Conservation (phyloP, 2,329 filamentous ascomycete species). For the Trichoderma brevicompactum region DNA sequence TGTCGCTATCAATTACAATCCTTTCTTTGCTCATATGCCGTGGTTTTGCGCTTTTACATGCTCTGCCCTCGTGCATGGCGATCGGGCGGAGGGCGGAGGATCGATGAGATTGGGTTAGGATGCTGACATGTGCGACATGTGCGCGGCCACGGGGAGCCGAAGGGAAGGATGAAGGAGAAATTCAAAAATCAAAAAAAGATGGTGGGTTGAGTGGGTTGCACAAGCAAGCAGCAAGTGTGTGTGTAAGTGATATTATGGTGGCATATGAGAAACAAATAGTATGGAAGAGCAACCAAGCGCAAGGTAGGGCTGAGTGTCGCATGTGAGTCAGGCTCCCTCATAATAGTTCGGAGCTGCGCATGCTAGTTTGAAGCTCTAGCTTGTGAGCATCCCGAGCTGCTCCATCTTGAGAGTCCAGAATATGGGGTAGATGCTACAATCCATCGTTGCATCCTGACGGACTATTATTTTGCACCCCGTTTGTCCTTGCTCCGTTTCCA, state of each 20-base stretch:
- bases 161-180: not conserved
- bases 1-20: conserved; percentile 19
- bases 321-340: too few species aligned
- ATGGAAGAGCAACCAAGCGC: too few species aligned
- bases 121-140: conserved; percentile 26
- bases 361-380: not conserved
- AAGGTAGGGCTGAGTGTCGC: too few species aligned
- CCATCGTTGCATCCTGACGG: conserved; percentile 11
- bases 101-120: conserved; percentile 16
- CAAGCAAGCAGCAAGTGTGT: too few species aligned
- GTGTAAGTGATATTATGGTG: too few species aligned
- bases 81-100: conserved; percentile 4
- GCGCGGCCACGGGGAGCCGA: not conserved
- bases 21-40: not conserved
- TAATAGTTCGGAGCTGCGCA: too few species aligned
- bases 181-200: too few species aligned
- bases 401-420: not conserved
- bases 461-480: conserved; percentile 2
- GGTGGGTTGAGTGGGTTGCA: not conserved
- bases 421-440: not conserved
- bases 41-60: not conserved
- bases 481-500: not conserved
- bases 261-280: too few species aligned
- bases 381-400: not conserved
- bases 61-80: conserved; percentile 5